These are phyloP conservation scores for Cryomyces minteri DNA, from an alignment of 495 filamentous ascomycete species.

Conservation along the genomic window DNA sequence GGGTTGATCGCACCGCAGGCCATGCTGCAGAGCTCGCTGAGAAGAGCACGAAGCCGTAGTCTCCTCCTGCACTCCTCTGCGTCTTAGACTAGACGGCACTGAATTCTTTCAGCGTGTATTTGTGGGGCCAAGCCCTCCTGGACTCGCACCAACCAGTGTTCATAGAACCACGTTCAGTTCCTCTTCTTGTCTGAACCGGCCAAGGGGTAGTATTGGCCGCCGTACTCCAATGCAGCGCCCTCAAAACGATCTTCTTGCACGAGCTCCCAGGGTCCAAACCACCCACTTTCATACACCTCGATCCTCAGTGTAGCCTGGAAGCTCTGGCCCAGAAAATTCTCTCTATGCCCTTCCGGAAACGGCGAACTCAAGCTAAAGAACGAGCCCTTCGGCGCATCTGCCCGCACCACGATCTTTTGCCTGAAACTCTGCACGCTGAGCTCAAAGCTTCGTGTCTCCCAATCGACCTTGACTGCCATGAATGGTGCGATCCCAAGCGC, in stretches of 20 bases:
- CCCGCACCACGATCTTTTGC: slow-evolving; percentile 18
- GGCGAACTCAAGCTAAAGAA: slow-evolving; percentile 24
- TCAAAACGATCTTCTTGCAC: slow-evolving; percentile 18
- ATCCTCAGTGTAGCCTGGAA: slow-evolving; percentile 22
- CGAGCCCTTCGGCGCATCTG: slow-evolving; percentile 15
- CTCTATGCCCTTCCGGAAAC: slow-evolving; percentile 21
- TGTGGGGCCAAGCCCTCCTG: too few species aligned
- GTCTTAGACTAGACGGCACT: too few species aligned
- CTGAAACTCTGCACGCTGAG: slow-evolving; percentile 15
- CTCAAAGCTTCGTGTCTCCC: slow-evolving; percentile 12
- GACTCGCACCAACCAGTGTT: too few species aligned
- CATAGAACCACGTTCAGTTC: background rate
- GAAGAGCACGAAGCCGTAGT: too few species aligned
- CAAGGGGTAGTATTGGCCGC: slow-evolving; percentile 21
- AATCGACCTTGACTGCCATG: slow-evolving; percentile 17
- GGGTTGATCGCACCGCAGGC: too few species aligned
- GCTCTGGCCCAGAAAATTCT: slow-evolving; percentile 23
- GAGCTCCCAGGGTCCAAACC: slow-evolving; percentile 17
- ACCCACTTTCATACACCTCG: slow-evolving; percentile 14
- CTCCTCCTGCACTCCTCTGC: too few species aligned
- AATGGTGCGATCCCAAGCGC: slow-evolving; percentile 15
- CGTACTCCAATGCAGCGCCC: slow-evolving; percentile 26
- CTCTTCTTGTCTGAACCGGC: slow-evolving; percentile 11
- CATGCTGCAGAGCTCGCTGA: too few species aligned
- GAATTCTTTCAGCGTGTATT: too few species aligned